Evolutionary conservation across 306 rosid genomes (phyloP).

Genomic region (Cicer bijugum): DNA sequence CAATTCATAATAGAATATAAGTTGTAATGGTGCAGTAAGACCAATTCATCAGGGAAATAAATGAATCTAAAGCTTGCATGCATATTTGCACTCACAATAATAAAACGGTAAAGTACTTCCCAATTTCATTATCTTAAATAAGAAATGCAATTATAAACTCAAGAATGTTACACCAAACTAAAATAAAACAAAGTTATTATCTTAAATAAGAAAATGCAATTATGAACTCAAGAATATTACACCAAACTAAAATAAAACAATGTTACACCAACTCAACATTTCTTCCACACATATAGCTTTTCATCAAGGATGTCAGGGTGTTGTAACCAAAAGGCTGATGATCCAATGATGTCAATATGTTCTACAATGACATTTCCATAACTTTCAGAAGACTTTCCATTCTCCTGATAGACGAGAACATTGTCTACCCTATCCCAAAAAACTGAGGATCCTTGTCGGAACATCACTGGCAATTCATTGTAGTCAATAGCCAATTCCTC

Average conservation of each 20-base stretch:
- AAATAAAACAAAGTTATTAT: not conserved
- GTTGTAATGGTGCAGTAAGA: not conserved
- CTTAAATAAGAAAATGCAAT: not conserved
- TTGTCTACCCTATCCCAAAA: slow-evolving; percentile 60
- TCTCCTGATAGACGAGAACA: slow-evolving; percentile 38
- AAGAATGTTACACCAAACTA: slow-evolving; percentile 11
- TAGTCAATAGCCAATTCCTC: slow-evolving; percentile 73
- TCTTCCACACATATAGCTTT: slow-evolving; percentile 14
- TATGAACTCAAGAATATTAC: slow-evolving; percentile 8
- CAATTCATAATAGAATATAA: not conserved
- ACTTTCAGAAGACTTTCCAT: slow-evolving; percentile 38
- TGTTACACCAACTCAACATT: not conserved
- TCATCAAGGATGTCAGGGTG: slow-evolving; percentile 62
- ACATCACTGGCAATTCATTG: slow-evolving; percentile 63
- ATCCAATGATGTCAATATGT: slow-evolving; percentile 66
- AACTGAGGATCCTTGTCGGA: slow-evolving; percentile 72
- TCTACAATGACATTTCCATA: slow-evolving; percentile 50
- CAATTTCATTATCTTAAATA: not conserved
- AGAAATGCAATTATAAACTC: not conserved
- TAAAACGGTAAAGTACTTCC: not conserved
- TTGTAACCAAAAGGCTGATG: slow-evolving; percentile 62
- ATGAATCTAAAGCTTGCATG: not conserved
- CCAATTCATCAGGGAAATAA: not conserved
- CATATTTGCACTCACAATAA: not conserved
- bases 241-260: not conserved